Evolutionary conservation across 2,329 filamentous ascomycete genomes (phyloP).

Genomic region (Arthrinium phaeospermum): DNA sequence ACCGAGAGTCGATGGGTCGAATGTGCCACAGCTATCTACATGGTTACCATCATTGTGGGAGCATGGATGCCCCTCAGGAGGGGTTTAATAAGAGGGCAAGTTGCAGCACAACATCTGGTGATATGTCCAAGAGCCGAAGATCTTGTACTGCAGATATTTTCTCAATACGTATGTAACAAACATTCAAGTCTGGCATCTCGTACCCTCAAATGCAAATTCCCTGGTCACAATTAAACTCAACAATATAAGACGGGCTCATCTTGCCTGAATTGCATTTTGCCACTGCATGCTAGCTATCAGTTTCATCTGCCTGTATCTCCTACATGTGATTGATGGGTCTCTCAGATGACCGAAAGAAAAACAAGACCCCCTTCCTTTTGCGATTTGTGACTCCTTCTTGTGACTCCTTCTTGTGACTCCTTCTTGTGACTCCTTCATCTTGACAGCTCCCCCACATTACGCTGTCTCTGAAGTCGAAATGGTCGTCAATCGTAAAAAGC

Average conservation of each 20-base stretch:
- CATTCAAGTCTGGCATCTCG: too few species aligned
- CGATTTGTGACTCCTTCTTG: neutral
- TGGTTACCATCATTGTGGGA: too few species aligned
- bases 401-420: neutral
- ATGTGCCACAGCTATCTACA: too few species aligned
- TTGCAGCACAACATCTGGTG: neutral
- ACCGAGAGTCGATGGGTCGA: too few species aligned
- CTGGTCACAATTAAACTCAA: neutral
- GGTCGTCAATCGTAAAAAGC: neutral
- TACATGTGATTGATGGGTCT: neutral
- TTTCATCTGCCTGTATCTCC: neutral
- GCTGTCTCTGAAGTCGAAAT: neutral
- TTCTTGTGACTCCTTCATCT: neutral
- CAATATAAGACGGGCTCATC: neutral
- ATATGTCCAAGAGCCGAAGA: too few species aligned
- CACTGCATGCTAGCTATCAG: neutral
- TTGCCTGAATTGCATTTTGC: neutral
- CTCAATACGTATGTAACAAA: too few species aligned
- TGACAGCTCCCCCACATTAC: neutral
- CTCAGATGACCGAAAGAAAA: neutral
- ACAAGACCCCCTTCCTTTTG: neutral
- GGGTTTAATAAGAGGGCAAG: too few species aligned
- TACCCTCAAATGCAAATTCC: neutral
- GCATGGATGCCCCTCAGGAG: too few species aligned
- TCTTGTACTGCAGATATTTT: too few species aligned